A percentile compares a stretch with the other conserved stretches of the same genome.
Conservation (phyloP, 345 rosid genomes). For the Aquilaria sinensis region DNA sequence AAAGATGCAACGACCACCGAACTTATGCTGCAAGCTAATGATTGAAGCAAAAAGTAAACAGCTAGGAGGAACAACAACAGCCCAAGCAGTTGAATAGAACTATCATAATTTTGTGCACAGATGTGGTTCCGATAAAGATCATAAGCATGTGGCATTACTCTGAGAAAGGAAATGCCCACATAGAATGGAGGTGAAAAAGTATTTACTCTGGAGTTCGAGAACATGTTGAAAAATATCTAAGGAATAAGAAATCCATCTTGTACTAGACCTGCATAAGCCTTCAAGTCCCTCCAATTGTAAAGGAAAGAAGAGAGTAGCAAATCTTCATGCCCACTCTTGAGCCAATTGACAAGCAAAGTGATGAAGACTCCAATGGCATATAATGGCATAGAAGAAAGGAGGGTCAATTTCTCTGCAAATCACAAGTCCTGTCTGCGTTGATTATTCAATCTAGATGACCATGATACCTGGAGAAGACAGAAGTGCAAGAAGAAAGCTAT, state of each 20-base stretch:
- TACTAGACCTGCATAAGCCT: constrained; percentile 38
- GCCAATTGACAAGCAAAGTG: constrained; percentile 15
- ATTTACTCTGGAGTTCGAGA: constrained; percentile 28
- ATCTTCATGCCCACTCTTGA: not conserved
- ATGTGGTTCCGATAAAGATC: constrained; percentile 36
- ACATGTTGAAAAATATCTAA: constrained; percentile 38
- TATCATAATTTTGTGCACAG: constrained; percentile 5
- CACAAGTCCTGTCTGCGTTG: constrained; percentile 22
- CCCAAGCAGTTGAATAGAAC: constrained; percentile 38
- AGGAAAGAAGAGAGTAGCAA: not conserved
- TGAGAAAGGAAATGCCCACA: constrained; percentile 30
- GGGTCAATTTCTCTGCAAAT: constrained; percentile 39
- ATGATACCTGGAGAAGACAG: constrained; percentile 37
- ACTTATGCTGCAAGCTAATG: constrained; percentile 37
- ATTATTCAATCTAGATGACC: constrained; percentile 24
- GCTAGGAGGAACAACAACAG: constrained; percentile 25
- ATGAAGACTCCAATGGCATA: constrained; percentile 34
- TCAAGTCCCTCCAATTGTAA: constrained; percentile 23
- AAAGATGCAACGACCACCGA: constrained; percentile 41
- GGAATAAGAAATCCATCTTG: constrained; percentile 45
- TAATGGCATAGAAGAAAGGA: constrained; percentile 22
- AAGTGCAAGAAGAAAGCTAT: constrained; percentile 38
- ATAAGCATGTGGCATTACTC: constrained; percentile 41
- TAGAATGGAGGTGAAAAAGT: constrained; percentile 28
- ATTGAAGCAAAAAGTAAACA: constrained; percentile 30